These are phyloP conservation scores for Phaffomyces thermotolerans DNA, from an alignment of 805 yeast species.

Conservation along the genomic window DNA sequence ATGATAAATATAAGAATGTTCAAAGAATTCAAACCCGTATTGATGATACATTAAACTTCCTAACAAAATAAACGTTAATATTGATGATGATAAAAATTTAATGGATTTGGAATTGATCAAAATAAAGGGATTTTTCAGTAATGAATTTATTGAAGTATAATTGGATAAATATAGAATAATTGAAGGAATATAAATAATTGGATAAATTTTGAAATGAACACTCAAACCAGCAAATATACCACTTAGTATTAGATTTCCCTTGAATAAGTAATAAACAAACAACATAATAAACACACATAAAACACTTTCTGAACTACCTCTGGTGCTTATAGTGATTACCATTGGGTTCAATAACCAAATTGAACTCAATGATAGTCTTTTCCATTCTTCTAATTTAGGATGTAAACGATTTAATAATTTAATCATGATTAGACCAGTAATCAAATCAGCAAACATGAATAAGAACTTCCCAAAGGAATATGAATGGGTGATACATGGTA, in stretches of 20 bases:
- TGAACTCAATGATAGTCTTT: constrained; percentile 39
- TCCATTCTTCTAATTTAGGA: constrained; percentile 3
- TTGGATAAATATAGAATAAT: constrained; percentile 40
- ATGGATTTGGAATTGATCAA: constrained; percentile 36
- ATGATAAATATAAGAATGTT: constrained; percentile 80
- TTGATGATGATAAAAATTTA: constrained; percentile 33
- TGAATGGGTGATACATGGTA: constrained; percentile 53
- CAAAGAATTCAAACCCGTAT: constrained; percentile 71
- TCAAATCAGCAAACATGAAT: constrained; percentile 69
- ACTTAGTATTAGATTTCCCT: constrained; percentile 24
- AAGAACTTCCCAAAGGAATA: constrained; percentile 73
- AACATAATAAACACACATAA: constrained; percentile 69
- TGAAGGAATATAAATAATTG: constrained; percentile 80
- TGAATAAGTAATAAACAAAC: constrained; percentile 41
- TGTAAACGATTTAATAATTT: constrained; percentile 29
- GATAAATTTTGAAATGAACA: constrained; percentile 88
- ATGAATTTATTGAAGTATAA: constrained; percentile 17
- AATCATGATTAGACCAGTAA: constrained; percentile 63
- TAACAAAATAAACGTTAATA: constrained; percentile 37
- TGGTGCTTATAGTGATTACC: constrained; percentile 86
- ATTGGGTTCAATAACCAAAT: constrained; percentile 92
- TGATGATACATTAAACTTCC: constrained; percentile 54
- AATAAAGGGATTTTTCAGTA: constrained; percentile 17
- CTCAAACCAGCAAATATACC: constrained; percentile 40
- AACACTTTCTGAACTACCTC: constrained; percentile 91